phyloP scores from a whole-genome alignment of 169 alveolate species.

The Babesia sp. region DNA sequence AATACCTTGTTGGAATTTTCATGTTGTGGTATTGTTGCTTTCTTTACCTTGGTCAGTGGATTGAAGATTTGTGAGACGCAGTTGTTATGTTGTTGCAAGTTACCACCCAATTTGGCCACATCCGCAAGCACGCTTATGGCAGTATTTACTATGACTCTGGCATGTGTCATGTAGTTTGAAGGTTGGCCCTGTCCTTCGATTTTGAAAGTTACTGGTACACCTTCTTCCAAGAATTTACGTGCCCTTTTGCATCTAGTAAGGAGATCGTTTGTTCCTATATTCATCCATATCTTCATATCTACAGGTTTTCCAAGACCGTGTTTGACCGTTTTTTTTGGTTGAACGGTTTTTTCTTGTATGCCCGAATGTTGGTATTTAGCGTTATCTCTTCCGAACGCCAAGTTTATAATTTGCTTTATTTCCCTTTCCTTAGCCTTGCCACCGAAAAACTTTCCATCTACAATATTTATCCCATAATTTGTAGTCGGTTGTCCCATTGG shows the following conservation, averaged over 20 bases:
- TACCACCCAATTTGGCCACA: slow-evolving; percentile 42
- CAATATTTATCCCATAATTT: background rate
- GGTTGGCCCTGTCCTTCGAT: slow-evolving; percentile 28
- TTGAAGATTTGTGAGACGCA: slow-evolving; percentile 42
- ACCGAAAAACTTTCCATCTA: background rate
- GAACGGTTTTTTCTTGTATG: background rate
- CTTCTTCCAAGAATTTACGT: slow-evolving; percentile 34
- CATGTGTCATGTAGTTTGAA: slow-evolving; percentile 28
- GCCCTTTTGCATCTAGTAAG: slow-evolving; percentile 43
- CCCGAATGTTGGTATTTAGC: background rate
- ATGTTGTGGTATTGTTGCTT: background rate
- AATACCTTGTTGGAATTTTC: background rate
- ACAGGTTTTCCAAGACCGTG: slow-evolving; percentile 42
- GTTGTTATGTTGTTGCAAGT: slow-evolving; percentile 9
- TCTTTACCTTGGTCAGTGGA: slow-evolving; percentile 7
- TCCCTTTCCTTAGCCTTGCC: background rate
- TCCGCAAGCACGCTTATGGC: slow-evolving; percentile 38
- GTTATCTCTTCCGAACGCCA: background rate
- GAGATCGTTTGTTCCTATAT: slow-evolving; percentile 35
- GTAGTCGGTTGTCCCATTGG: background rate
- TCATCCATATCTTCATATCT: slow-evolving; percentile 37
- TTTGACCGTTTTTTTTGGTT: background rate
- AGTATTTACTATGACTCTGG: slow-evolving; percentile 11
- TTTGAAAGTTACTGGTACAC: slow-evolving; percentile 33
- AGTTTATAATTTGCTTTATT: slow-evolving; percentile 5